Evolutionary conservation across 2,329 filamentous ascomycete genomes (phyloP).

Genomic region (Pyrenophora teres): DNA sequence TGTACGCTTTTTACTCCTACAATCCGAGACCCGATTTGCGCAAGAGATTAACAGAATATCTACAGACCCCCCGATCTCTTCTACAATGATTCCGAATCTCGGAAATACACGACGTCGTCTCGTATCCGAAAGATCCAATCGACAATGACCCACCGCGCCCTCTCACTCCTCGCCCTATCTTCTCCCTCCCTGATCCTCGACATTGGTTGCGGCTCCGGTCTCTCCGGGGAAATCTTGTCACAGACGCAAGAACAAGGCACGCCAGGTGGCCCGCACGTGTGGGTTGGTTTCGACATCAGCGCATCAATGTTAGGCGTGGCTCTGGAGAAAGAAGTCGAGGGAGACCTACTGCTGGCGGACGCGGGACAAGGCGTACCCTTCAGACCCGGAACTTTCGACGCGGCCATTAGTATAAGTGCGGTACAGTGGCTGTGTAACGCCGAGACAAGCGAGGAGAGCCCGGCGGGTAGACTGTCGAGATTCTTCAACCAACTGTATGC

Average conservation of each 20-base stretch:
- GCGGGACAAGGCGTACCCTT: constrained; percentile 97
- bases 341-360: constrained; percentile 90
- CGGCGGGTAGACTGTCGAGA: constrained; percentile 74
- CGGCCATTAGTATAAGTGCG: constrained; percentile 90
- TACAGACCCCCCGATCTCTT: constrained; percentile 89
- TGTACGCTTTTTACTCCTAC: constrained; percentile 61
- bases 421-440: constrained; percentile 99
- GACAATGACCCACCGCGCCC: constrained; percentile 89
- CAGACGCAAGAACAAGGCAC: constrained; percentile 66
- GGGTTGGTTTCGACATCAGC: constrained; percentile 97
- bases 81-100: constrained; percentile 93
- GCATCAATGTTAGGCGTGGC: constrained; percentile 97
- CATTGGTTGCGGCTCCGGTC: constrained; percentile 91
- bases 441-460: constrained; percentile 82
- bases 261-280: constrained; percentile 80
- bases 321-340: constrained; percentile 87
- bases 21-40: constrained; percentile 11
- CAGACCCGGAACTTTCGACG: constrained; percentile 88
- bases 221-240: constrained; percentile 92
- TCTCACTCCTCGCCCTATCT: constrained; percentile 83
- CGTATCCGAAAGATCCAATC: constrained; percentile 96
- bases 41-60: constrained; percentile 10
- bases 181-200: constrained; percentile 89
- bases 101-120: constrained; percentile 96
- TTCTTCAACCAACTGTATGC: constrained; percentile 96